Evolutionary conservation across 2,329 filamentous ascomycete genomes (phyloP), one percentile per base, ranked within the genome.

Genomic region (Cryphonectria radicalis): DNA sequence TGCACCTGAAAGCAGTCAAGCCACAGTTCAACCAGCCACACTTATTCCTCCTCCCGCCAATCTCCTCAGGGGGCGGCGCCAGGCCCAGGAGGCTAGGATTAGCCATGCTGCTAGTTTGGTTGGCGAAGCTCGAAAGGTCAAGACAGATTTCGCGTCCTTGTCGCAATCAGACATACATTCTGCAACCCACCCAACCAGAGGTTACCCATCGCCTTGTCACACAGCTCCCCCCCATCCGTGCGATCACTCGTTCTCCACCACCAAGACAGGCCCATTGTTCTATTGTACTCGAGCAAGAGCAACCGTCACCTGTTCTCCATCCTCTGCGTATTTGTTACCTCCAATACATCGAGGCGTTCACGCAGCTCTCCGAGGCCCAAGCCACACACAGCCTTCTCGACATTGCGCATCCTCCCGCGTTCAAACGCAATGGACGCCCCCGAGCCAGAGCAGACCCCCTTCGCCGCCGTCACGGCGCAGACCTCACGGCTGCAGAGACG

Each of bases 361-460:
- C 63, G 46, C 63, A 53, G 50, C 60, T 42, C 25, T 59, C 46
- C 40, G 60, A 35, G 55, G 37, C 25, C 25, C 69, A 46, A 55
- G 22, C 42, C n/a, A 50, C 68, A 40, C 37, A 40, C 37, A 60
- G 46, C 43, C 53, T 46, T 42, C 50, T 53, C 42, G 37, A 68
- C 60, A 37, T 43, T 13, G 10, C 46, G 43, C 28, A 17, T 53
- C n/a, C 13, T 43, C 64, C 28, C 40, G 43, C 69, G n/a, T 62
- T 71, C 32, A 42, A 42, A 37, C 73, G 74, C 73, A 60, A 97
- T 97, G 95, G 94, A 98, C 85, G 90, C 90, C 78, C 88, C 91
- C 74, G 94, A 97, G 85, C 91, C 93, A 74, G 94, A 97, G 66
- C 90, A 93, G 84, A 97, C 94, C 82, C 94, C 95, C 84, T 98